Percentiles rank a stretch among this genome's conserved stretches.
These are phyloP conservation scores for Psilocybe tampanensis DNA, from an alignment of 768 basidiomycete genomes.

Conservation along the genomic window DNA sequence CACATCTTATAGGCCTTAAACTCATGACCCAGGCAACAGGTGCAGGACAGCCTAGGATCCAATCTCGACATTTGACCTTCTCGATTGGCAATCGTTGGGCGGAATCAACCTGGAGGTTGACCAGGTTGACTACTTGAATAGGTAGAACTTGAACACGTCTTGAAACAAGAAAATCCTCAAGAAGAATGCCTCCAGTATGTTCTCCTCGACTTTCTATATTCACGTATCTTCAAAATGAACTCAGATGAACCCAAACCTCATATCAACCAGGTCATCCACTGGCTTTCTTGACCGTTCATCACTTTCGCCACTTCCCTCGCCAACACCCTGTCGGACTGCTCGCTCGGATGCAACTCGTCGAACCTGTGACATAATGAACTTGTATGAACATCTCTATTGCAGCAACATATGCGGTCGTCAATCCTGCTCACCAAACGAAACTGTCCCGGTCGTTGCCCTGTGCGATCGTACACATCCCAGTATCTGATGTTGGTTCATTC, in stretches of 20 bases:
- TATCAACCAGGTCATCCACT: constrained; percentile 56
- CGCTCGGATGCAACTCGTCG: constrained; percentile 64
- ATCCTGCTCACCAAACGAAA: constrained; percentile 51
- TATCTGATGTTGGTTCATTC: constrained; percentile 24
- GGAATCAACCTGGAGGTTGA: too few species aligned
- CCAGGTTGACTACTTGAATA: too few species aligned
- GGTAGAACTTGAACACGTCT: too few species aligned
- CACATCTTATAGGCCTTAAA: too few species aligned
- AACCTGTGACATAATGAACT: constrained; percentile 40
- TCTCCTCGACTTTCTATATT: too few species aligned
- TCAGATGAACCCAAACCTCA: constrained; percentile 19
- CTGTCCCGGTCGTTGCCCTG: constrained; percentile 51
- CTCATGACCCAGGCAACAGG: too few species aligned
- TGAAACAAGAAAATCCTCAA: too few species aligned
- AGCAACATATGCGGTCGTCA: neutral
- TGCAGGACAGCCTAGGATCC: too few species aligned
- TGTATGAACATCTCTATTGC: constrained; percentile 3
- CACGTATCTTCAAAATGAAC: too few species aligned
- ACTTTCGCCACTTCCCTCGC: constrained; percentile 52
- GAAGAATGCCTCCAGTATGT: too few species aligned
- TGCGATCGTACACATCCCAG: constrained; percentile 34
- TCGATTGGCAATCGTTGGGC: too few species aligned
- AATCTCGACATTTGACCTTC: too few species aligned
- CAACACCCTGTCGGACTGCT: constrained; percentile 56
- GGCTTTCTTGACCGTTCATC: constrained; percentile 43